phyloP scores from a whole-genome alignment of 495 filamentous ascomycete species.

The Penicillium parvum region DNA sequence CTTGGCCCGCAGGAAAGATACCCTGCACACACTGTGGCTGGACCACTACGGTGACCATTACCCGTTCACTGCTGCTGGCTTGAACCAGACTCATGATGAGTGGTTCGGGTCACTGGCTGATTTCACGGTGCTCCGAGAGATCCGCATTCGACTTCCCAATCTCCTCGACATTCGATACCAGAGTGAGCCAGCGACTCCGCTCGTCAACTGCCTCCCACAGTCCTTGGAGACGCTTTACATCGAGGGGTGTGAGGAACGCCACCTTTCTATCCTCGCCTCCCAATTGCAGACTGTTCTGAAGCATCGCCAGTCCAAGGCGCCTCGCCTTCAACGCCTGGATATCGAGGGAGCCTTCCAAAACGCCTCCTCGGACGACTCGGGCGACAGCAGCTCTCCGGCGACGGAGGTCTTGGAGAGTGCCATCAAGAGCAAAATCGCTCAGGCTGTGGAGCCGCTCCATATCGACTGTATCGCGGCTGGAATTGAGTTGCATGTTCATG shows the following conservation, averaged over 20 bases:
- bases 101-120: conserved; percentile 32
- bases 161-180: conserved; percentile 31
- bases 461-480: conserved; percentile 21
- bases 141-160: conserved; percentile 34
- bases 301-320: conserved; percentile 16
- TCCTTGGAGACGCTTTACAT: conserved; percentile 29
- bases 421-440: conserved; percentile 26
- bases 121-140: conserved; percentile 28
- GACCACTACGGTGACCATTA: conserved; percentile 30
- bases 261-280: conserved; percentile 23
- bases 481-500: conserved; percentile 25
- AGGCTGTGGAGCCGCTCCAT: conserved; percentile 23
- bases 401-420: conserved; percentile 1
- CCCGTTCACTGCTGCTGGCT: conserved; percentile 28
- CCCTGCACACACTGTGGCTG: conserved; percentile 31
- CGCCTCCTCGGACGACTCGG: conserved; percentile 6
- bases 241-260: conserved; percentile 30
- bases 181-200: conserved; percentile 18
- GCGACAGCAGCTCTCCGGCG: background rate
- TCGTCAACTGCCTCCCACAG: conserved; percentile 25
- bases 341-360: conserved; percentile 35
- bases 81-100: conserved; percentile 33
- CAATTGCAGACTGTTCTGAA: conserved; percentile 27
- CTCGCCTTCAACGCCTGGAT: conserved; percentile 16
- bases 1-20: conserved; percentile 23